Evolutionary conservation across 2,329 filamentous ascomycete species (phyloP).

Genomic region (Aureobasidium mangrovei): DNA sequence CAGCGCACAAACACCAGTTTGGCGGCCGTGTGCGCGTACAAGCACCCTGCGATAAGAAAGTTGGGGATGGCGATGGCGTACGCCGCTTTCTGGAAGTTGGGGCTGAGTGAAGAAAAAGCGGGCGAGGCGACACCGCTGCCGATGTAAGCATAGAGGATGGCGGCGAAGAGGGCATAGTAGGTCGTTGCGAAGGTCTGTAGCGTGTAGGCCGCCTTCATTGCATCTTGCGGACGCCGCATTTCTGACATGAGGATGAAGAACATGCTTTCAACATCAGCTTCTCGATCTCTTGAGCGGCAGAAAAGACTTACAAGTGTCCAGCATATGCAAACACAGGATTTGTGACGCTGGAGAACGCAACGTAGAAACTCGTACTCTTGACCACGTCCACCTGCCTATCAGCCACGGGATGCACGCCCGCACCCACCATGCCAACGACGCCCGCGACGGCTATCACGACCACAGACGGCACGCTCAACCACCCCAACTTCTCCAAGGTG

Average conservation of each 20-base stretch:
- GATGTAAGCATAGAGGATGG: constrained; percentile 44
- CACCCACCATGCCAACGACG: constrained; percentile 44
- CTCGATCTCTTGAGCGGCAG: background rate
- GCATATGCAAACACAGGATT: constrained; percentile 48
- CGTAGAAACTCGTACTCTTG: constrained; percentile 33
- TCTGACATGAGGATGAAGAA: constrained; percentile 48
- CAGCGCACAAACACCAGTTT: constrained; percentile 45
- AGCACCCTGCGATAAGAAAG: constrained; percentile 41
- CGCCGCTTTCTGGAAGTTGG: constrained; percentile 41
- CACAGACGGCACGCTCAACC: constrained; percentile 38
- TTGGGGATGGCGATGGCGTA: constrained; percentile 45
- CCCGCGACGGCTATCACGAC: constrained; percentile 43
- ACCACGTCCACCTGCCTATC: constrained; percentile 32
- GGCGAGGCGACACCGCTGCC: constrained; percentile 36
- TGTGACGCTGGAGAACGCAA: constrained; percentile 40
- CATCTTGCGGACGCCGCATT: constrained; percentile 43
- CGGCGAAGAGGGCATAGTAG: constrained; percentile 44
- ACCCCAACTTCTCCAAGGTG: constrained; percentile 42
- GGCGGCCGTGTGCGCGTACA: constrained; percentile 45
- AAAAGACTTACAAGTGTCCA: constrained; percentile 35
- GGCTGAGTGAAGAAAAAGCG: constrained; percentile 42
- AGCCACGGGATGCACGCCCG: constrained; percentile 34
- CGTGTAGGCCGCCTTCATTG: constrained; percentile 44
- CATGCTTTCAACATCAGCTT: constrained; percentile 8
- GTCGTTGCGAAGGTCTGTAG: constrained; percentile 43